Evolutionary conservation across 345 rosid genomes (phyloP), one percentile per base, ranked within the genome.

Genomic region (Cardamine occulta): DNA sequence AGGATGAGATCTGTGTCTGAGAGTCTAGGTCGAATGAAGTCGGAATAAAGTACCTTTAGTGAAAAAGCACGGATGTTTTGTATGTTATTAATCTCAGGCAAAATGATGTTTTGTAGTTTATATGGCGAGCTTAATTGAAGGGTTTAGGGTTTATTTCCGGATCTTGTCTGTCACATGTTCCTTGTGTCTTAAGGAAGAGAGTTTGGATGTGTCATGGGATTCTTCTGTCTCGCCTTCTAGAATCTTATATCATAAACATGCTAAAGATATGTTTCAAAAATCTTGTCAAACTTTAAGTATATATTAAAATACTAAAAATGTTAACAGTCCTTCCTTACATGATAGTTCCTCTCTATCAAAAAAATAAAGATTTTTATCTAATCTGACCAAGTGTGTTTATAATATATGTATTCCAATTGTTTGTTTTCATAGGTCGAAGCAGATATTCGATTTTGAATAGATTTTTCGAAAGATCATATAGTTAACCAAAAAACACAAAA

Each of bases 1-100:
- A 82, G 91, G 80, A 95, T 95, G 97, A 89, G 91, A 85, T 87
- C 66, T 15, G 90, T 95, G 39, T 88, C 94, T 0, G 96, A 92
- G 75, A 92, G 85, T 77, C 85, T 94, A 19, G 90, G 89, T 29
- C 83, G 88, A 82, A 79, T 94, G 53, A 85, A 96, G 45, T 54
- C 19, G 18, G 57, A 61, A 3, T 76, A 61, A 68, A n/a, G 21
- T 47, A 28, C 44, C 58, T 14, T 67, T 14, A 4, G 7, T 21
- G 14, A 32, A 59, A 13, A 44, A 60, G 7, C 34, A 14, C 2
- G 6, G 24, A 52, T 5, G 14, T 6, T 64, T 8, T 56, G 52
- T 56, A 57, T 74, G 66, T 51, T 24, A 66, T 51, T 24, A 66
- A 24, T 66, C 17, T 34, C 17, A 24, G 51, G 51, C 49, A 23